Evolutionary conservation across 1,284 basidiomycete genomes (phyloP).

Genomic region (Fistulina hepatica): DNA sequence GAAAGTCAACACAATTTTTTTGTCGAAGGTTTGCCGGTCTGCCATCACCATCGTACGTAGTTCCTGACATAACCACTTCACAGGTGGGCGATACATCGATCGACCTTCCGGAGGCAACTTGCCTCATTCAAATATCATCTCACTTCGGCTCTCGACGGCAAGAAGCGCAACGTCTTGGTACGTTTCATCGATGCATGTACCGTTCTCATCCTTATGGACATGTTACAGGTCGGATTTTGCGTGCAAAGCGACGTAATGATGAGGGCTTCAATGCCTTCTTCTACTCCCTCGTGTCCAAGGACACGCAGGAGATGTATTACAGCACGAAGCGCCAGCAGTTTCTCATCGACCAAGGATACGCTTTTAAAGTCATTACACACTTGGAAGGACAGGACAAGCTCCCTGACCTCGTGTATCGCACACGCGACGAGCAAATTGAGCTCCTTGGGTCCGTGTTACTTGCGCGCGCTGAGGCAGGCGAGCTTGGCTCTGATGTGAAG

Average conservation of each 20-base stretch:
- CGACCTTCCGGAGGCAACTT: slow-evolving; percentile 97
- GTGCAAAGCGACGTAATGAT: slow-evolving; percentile 96
- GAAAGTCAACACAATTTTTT: slow-evolving; percentile 94
- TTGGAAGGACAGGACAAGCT: slow-evolving; percentile 85
- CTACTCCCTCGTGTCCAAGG: slow-evolving; percentile 97
- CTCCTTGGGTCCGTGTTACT: slow-evolving; percentile 86
- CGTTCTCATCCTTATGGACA: slow-evolving; percentile 1
- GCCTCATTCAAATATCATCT: slow-evolving; percentile 98
- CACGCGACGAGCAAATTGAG: slow-evolving; percentile 89
- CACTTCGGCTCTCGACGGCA: slow-evolving; percentile 98
- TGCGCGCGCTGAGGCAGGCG: slow-evolving; percentile 85
- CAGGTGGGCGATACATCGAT: slow-evolving; percentile 99
- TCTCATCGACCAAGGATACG: slow-evolving; percentile 96
- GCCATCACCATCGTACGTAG: slow-evolving; percentile 3
- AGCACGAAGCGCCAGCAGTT: slow-evolving; percentile 99
- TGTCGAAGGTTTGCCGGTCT: slow-evolving; percentile 66
- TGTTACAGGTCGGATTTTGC: slow-evolving; percentile 74
- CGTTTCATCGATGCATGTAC: slow-evolving; percentile 15
- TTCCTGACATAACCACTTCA: slow-evolving; percentile 8
- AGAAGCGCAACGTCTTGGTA: slow-evolving; percentile 92
- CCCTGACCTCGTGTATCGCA: slow-evolving; percentile 86
- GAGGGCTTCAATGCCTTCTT: slow-evolving; percentile 99
- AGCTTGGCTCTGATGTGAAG: slow-evolving; percentile 76
- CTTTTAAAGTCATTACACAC: slow-evolving; percentile 98
- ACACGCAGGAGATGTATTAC: slow-evolving; percentile 99